Evolutionary conservation across 2,329 filamentous ascomycete genomes (phyloP).

Genomic region (Aspergillus proliferans): DNA sequence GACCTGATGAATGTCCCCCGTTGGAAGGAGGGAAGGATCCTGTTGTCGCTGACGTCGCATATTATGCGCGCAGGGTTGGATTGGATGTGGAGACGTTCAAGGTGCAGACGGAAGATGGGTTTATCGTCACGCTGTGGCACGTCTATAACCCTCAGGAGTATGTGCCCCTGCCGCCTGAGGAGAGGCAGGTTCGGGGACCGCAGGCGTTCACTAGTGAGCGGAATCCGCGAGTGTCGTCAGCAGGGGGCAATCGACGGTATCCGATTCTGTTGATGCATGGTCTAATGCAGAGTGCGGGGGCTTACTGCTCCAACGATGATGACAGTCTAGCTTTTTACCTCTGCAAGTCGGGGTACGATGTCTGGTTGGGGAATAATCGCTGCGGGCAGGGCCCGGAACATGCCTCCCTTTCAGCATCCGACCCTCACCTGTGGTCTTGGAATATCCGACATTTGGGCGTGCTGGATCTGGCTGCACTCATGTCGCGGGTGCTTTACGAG

Average conservation of each 20-base stretch:
- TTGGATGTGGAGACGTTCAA: conserved; percentile 76
- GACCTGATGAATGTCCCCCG: conserved; percentile 55
- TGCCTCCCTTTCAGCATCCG: conserved; percentile 59
- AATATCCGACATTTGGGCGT: conserved; percentile 92
- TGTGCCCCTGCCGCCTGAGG: conserved; percentile 44
- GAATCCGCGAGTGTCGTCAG: conserved; percentile 16
- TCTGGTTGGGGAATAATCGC: conserved; percentile 92
- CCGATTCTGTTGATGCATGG: conserved; percentile 85
- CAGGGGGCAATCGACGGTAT: conserved; percentile 44
- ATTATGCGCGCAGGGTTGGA: conserved; percentile 83
- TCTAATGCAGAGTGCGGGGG: conserved; percentile 77
- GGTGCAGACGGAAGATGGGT: conserved; percentile 90
- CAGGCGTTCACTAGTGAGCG: conserved; percentile 53
- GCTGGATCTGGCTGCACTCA: conserved; percentile 75
- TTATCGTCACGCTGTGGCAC: conserved; percentile 84
- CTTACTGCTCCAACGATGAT: conserved; percentile 86
- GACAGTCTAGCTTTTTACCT: conserved; percentile 86
- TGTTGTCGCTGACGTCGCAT: conserved; percentile 69
- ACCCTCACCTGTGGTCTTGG: conserved; percentile 95
- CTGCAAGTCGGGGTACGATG: conserved; percentile 85
- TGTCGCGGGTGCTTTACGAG: conserved; percentile 70
- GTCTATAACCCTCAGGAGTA: conserved; percentile 78
- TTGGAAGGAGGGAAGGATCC: conserved; percentile 76
- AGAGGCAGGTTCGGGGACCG: conserved; percentile 48
- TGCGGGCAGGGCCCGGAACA: conserved; percentile 80